Base-by-base conservation (phyloP, 441 rosid species). In the Euphorbia celastroides region DNA sequence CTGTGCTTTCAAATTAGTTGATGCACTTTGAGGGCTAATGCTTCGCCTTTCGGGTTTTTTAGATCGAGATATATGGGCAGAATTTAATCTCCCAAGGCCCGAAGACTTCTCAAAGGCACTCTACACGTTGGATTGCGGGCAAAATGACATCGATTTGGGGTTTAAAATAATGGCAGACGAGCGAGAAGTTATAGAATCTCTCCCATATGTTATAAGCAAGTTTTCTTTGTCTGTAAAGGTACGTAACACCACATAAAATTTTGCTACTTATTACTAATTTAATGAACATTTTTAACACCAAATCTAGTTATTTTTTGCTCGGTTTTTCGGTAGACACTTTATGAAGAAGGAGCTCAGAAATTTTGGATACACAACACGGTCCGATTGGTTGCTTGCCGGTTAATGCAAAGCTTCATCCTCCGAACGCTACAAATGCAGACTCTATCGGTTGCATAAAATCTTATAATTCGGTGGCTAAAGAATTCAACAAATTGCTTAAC, bases 351-450 rank as follows among this genome's bases (percentile, higher is more conserved):
- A 66, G 85, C 82, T 58, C 79, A 81, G 55, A 16, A 56, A 51
- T 82, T 82, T 57, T 84, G 86, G 89, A 74, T 82, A 58, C 86
- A 82, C 57, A 81, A 82, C 59, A 84, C 86, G 85, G 85, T 52
- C 86, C 89, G 9, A 34, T 34, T 3, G 38, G 38, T 34, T 34
- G 4, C 38, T 34, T 34, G 38, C 9, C 9, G 4, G 38, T 34
- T 34, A 3, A 3, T 9, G 9, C 9, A 34, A 34, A 34, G 38
- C 4, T 9, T 9, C 4, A 9, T 34, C 38, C 38, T 34, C 38
- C 38, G 9, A 34, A 34, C 5, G 5, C 38, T 34, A 9, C 5
- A 34, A 34, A 34, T 34, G 38, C 38, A 34, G 38, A 34, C 38
- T 9, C 5, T 10, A 70, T 84, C 19, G 85, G 89, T 22, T 82